phyloP scores from a whole-genome alignment of 2,329 filamentous ascomycete genomes.

The Epichloe aotearoae region DNA sequence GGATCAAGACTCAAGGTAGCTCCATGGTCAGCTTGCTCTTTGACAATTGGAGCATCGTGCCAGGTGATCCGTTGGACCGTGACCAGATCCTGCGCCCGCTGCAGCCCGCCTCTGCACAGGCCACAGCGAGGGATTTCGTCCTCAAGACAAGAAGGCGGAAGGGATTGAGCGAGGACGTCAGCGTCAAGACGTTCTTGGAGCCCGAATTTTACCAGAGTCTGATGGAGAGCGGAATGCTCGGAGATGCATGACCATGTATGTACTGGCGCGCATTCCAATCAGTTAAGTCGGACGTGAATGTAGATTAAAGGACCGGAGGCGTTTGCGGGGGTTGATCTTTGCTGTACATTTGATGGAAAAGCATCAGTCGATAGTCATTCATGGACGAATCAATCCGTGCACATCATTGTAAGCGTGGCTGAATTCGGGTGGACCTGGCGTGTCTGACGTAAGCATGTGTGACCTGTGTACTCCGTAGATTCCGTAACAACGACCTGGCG shows the following conservation, averaged over 20 bases:
- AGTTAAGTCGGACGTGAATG: no score
- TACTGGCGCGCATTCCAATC: no score
- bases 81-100: conserved; percentile 70
- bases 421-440: no score
- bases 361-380: not conserved
- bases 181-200: conserved; percentile 91
- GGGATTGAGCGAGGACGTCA: conserved; percentile 89
- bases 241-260: conserved; percentile 26
- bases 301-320: not conserved
- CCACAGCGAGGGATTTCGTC: conserved; percentile 88
- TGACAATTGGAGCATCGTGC: conserved; percentile 91
- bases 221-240: conserved; percentile 78
- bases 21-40: conserved; percentile 87
- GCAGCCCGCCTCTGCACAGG: conserved; percentile 77
- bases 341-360: not conserved
- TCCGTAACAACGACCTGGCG: no score
- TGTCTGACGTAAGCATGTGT: no score
- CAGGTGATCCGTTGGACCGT: conserved; percentile 85
- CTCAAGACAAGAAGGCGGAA: conserved; percentile 90
- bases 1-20: conserved; percentile 90
- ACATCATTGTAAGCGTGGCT: no score
- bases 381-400: not conserved
- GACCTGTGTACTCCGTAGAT: no score
- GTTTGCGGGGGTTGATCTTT: not conserved
- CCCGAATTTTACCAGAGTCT: conserved; percentile 82